A percentile compares a stretch with the other conserved stretches of the same genome.
Evolutionary conservation across 192 early-diverging fungal species (phyloP).

Genomic region (Gaertneriomyces semiglobifer): DNA sequence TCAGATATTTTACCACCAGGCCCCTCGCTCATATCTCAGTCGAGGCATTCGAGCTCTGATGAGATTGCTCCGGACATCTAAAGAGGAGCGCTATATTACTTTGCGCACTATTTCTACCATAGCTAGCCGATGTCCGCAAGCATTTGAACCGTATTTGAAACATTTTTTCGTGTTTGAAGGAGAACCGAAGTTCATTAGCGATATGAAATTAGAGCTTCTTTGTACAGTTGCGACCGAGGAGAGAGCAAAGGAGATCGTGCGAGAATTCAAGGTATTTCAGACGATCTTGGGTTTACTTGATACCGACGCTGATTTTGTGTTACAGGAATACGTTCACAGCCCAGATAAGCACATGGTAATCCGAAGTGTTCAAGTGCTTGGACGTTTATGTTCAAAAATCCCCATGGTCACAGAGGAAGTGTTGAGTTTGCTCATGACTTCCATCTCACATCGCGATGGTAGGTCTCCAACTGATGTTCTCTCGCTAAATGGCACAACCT

Average conservation of each 20-base stretch:
- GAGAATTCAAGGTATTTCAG: conserved; percentile 64
- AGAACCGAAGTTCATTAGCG: conserved; percentile 74
- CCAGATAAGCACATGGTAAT: conserved; percentile 65
- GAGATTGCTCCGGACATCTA: conserved; percentile 60
- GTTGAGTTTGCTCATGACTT: no score
- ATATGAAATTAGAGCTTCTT: conserved; percentile 83
- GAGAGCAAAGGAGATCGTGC: conserved; percentile 66
- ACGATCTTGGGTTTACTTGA: not conserved
- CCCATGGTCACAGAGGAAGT: conserved; percentile 40
- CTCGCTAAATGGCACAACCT: no score
- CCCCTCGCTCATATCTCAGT: conserved; percentile 14
- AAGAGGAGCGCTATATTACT: conserved; percentile 77
- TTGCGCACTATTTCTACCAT: conserved; percentile 75
- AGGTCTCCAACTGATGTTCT: no score
- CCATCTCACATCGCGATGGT: no score
- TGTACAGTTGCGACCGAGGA: conserved; percentile 60
- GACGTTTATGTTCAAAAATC: not conserved
- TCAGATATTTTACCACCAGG: conserved; percentile 33
- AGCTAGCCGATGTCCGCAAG: conserved; percentile 59
- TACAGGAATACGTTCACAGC: conserved; percentile 65
- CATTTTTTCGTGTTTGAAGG: conserved; percentile 78
- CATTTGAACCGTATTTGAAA: conserved; percentile 69
- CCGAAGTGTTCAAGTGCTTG: conserved; percentile 53
- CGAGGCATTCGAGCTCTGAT: conserved; percentile 57
- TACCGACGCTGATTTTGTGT: not conserved